Evolutionary conservation across 1,284 basidiomycete species (phyloP).

Genomic region (Heterobasidion annosum): DNA sequence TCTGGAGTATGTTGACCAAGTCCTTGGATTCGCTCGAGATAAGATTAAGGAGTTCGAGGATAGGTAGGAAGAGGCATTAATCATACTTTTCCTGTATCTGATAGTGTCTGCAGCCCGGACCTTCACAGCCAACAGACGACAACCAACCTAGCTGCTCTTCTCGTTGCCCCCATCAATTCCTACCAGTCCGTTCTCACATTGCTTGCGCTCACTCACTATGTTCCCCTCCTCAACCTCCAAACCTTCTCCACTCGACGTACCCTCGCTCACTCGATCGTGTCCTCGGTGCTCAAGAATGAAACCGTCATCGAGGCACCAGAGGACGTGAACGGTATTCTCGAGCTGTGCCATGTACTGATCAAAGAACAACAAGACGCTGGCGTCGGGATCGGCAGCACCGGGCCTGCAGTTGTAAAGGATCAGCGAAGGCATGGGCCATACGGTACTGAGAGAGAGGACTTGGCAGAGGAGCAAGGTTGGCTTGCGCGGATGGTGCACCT

Average conservation of each 20-base stretch:
- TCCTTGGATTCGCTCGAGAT: conserved; percentile 77
- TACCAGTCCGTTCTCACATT: conserved; percentile 92
- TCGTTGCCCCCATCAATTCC: conserved; percentile 87
- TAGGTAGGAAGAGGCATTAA: conserved; percentile 36
- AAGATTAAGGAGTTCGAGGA: conserved; percentile 82
- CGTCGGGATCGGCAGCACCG: conserved; percentile 22
- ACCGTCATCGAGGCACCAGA: conserved; percentile 86
- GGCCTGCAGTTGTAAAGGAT: conserved; percentile 34
- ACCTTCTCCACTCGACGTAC: conserved; percentile 83
- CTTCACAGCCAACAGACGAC: conserved; percentile 82
- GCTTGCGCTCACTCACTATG: conserved; percentile 85
- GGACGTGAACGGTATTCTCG: conserved; percentile 86
- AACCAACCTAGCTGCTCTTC: conserved; percentile 80
- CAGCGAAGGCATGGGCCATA: conserved; percentile 41
- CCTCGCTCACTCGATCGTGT: conserved; percentile 87
- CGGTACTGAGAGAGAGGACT: conserved; percentile 66
- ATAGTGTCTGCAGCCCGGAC: conserved; percentile 54
- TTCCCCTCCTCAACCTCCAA: conserved; percentile 73
- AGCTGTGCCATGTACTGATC: conserved; percentile 85
- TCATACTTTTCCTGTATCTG: conserved; percentile 1
- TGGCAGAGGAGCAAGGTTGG: conserved; percentile 97
- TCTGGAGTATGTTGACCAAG: conserved; percentile 92
- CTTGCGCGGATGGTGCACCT: conserved; percentile 93
- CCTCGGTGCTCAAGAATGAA: conserved; percentile 90
- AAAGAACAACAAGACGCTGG: conserved; percentile 76